Evolutionary conservation across 1,284 basidiomycete species (phyloP).

Genomic region (Pseudozyma pruni): DNA sequence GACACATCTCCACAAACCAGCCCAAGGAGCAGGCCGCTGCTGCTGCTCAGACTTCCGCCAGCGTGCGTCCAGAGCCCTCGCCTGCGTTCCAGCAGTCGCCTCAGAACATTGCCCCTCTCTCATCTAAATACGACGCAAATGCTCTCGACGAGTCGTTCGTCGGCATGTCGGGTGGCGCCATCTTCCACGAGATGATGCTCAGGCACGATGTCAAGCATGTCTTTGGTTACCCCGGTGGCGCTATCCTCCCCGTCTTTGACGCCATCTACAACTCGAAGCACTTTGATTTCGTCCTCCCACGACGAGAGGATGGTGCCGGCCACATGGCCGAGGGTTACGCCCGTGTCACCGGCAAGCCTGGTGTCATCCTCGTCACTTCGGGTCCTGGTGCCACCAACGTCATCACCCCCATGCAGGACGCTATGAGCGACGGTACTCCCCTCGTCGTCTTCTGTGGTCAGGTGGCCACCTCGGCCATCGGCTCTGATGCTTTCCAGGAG

Average conservation of each 20-base stretch:
- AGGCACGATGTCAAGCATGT: slow-evolving; percentile 95
- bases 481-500: slow-evolving; percentile 98
- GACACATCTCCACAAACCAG: slow-evolving; percentile 52
- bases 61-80: slow-evolving; percentile 57
- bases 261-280: slow-evolving; percentile 96
- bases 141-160: slow-evolving; percentile 75
- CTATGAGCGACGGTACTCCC: slow-evolving; percentile 91
- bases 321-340: slow-evolving; percentile 99
- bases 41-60: slow-evolving; percentile 36
- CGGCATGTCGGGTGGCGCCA: slow-evolving; percentile 93
- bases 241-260: slow-evolving; percentile 97
- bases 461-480: slow-evolving; percentile 97
- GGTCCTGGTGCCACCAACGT: slow-evolving; percentile 98
- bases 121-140: slow-evolving; percentile 37
- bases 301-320: slow-evolving; percentile 97
- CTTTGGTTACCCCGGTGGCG: slow-evolving; percentile 97
- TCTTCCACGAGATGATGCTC: slow-evolving; percentile 99
- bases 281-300: slow-evolving; percentile 93
- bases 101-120: slow-evolving; percentile 38
- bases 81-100: slow-evolving; percentile 63
- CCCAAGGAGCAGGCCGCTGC: slow-evolving; percentile 51
- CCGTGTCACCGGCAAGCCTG: slow-evolving; percentile 95
- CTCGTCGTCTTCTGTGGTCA: slow-evolving; percentile 96
- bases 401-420: slow-evolving; percentile 97
- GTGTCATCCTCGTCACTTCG: slow-evolving; percentile 96